Conservation (phyloP, 495 filamentous ascomycete species). For the Opeltia flavorubescens region DNA sequence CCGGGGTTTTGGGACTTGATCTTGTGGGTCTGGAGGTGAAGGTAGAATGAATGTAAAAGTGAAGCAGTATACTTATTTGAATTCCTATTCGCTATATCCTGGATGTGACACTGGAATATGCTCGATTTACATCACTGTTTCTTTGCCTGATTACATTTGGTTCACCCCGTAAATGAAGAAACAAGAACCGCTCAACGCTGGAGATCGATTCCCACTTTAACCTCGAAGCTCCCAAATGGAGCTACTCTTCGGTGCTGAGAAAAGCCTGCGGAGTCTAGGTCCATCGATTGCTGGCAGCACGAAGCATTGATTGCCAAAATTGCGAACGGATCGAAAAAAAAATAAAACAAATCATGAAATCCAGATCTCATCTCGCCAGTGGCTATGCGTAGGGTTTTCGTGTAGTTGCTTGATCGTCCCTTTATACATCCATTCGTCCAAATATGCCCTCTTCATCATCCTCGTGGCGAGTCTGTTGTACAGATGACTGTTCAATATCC, state of each 20-base stretch:
- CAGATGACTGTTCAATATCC: constrained; percentile 47
- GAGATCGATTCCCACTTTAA: constrained; percentile 18
- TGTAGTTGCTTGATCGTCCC: constrained; percentile 1
- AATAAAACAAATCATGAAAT: background rate
- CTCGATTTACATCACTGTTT: no score
- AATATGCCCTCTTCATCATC: constrained; percentile 95
- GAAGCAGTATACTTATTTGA: no score
- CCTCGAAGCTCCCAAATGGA: constrained; percentile 9
- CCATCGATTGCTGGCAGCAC: constrained; percentile 1
- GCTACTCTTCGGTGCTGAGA: constrained; percentile 18
- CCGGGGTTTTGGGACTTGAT: no score
- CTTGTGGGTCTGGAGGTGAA: no score
- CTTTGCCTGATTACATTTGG: no score
- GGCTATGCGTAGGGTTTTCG: constrained; percentile 1
- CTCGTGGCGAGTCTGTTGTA: constrained; percentile 47
- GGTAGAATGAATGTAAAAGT: no score
- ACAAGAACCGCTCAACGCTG: constrained; percentile 14
- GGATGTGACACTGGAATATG: no score
- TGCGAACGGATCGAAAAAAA: background rate
- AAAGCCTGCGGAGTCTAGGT: constrained; percentile 17
- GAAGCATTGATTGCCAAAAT: background rate
- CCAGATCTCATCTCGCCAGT: background rate
- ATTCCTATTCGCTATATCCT: no score
- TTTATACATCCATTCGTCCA: constrained; percentile 86
- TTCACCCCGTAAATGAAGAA: background rate